Base-by-base conservation (phyloP, 441 rosid species). In the Adansonia grandidieri region DNA sequence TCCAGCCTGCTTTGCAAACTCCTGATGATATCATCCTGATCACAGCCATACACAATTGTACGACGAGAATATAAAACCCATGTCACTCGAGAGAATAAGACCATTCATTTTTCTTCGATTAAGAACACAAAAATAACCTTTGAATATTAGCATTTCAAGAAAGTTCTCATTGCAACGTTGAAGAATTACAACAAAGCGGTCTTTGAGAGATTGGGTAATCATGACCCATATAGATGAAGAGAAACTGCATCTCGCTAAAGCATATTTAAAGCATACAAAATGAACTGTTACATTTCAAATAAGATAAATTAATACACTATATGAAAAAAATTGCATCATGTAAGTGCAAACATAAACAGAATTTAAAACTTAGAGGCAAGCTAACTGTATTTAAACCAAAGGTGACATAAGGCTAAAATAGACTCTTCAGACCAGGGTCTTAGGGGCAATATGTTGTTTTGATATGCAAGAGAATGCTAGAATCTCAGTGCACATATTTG, bases 1-100 rank as follows among this genome's bases (percentile, higher is more conserved):
- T 94, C 99, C 74, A 94, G 83, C 84, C 98, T 91, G 87, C 98
- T 94, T 78, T 85, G 92, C 81, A 96, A 87, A 87, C 96, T 96
- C 81, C 89, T 87, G 78, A 88, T 87, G 72, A 96, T 90, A 82
- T 96, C 99, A 78, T 85, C 91, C 99, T 95, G 85, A 82, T 84
- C 44, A 69, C 32, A 57, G 22, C 56, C 80, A 77, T 45, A 32
- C 28, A 24, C n/a, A 6, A 70, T 44, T 45, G 75, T 22, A 62
- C 32, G 58, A 75, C 50, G 20, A 65, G 2, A 40, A 11, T 51
- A 48, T n/a, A 24, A 77, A 17, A 45, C 44, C 50, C 42, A 28
- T 32, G 32, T 58, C 76, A 60, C 61, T 9, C 32, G 51, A 60
- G 75, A 68, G 19, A 85, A 62, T 2, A 80, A 20, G 47, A 79